Conservation (phyloP, 2,329 filamentous ascomycete genomes). For the Colletotrichum sp. region DNA sequence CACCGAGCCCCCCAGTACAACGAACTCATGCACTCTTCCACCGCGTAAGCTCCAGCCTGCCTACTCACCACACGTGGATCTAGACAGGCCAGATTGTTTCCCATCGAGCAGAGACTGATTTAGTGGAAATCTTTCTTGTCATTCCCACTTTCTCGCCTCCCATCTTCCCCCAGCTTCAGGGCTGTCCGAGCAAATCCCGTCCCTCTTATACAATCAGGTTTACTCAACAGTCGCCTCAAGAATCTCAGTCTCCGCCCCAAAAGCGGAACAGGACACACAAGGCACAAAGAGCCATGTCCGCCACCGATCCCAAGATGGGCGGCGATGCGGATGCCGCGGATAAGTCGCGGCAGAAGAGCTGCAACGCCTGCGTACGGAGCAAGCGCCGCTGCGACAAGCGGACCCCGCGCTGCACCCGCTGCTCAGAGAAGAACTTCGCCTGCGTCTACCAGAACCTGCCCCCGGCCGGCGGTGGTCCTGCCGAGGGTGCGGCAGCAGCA, state of each 20-base stretch:
- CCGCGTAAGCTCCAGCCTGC: not conserved
- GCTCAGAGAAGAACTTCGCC: conserved; percentile 43
- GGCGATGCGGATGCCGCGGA: conserved; percentile 24
- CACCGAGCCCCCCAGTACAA: not conserved
- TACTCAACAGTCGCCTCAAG: not conserved
- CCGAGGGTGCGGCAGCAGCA: not conserved
- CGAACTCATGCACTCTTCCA: not conserved
- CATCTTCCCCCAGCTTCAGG: not conserved
- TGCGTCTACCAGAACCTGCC: conserved; percentile 47
- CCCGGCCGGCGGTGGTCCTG: conserved; percentile 1
- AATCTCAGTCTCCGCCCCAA: not conserved
- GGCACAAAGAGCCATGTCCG: not conserved
- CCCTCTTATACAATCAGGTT: not conserved
- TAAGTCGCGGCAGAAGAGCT: conserved; percentile 56
- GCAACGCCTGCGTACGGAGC: conserved; percentile 52
- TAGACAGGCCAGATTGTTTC: not conserved
- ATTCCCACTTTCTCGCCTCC: not conserved
- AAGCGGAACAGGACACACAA: not conserved
- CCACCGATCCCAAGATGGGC: not conserved
- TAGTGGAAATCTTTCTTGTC: not conserved
- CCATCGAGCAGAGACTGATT: not conserved
- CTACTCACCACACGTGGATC: not conserved
- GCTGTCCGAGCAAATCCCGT: not conserved
- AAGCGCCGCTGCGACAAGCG: conserved; percentile 54
- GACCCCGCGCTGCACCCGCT: conserved; percentile 46